Base-by-base conservation (phyloP, 2,329 filamentous ascomycete genomes). In the Sordariomycetes sp. region DNA sequence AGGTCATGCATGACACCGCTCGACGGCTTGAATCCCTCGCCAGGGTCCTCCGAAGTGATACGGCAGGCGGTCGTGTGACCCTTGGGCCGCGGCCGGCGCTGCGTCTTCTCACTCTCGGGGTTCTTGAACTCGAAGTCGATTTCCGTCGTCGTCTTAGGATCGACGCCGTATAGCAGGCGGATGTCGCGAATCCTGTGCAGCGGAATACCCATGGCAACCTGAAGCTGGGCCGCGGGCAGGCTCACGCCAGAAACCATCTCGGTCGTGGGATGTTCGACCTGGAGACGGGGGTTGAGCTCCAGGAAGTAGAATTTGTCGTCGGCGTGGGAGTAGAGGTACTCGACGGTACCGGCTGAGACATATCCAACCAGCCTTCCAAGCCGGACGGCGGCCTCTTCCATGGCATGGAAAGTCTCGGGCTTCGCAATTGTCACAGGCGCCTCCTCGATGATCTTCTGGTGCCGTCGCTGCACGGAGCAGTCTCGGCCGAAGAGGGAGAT, bases 261-360 rank as follows among this genome's bases (percentile, higher is more conserved):
- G 32, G 94, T 99, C 57, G 93, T 99, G 53, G 94, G 94, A 77
- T 99, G 94, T 83, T 99, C 94, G 75, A 99, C 94, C 78, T 99
- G 94, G 58, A 99, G 88, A 90, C 94, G 90, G 55, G 94, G 94
- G 79, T 99, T 99, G 69, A 99, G 78, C 77, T 99, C 94, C 64
- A 99, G 79, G 79, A 99, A 99, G 82, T 97, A 99, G 79, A 99
- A 99, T 75, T 96, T 94, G 81, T 97, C 91, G 65, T 99, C 94
- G 20, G 90, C 79, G 74, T 99, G 91, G 50, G 94, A 99, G 80
- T 99, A 99, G 54, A 99, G 84, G 73, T 99, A 99, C 77, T 99
- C 94, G 61, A 99, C 95, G 35, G 94, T 99, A 80, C 94, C 94
- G 24, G 94, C 94, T 16, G 94, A 99, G 66, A 99, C 95, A 76